Evolutionary conservation across 1,284 basidiomycete genomes (phyloP), one percentile per base, ranked within the genome.

Genomic region (Vanrija sp.): DNA sequence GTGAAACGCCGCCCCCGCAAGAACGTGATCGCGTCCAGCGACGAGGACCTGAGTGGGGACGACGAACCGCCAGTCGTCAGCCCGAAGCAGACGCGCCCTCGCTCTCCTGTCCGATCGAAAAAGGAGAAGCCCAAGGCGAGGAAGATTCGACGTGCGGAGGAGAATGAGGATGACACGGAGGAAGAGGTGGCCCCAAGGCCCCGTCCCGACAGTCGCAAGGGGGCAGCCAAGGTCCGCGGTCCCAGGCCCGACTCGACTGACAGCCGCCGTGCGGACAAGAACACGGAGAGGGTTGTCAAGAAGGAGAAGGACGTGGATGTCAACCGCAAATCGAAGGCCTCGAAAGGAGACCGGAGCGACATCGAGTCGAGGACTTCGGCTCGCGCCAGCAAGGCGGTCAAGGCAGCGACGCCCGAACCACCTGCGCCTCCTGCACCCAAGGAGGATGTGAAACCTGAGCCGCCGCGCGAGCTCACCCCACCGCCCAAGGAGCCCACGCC

Each of bases 21-120:
- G 49, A 52, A 57, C 23, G 48, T 61, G 36, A 61, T 61, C 36
- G 53, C 49, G 6, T 55, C 53, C 3, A 57, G 53, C 46, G 59
- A 61, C 24, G 59, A 57, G 22, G 58, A 51, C 19, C 24, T 37
- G 5, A 47, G 38, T 4, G 46, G 31, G 10, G 44, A 45, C 10
- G 57, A 52, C 19, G 54, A 53, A 6, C 7, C 20, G 19, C 8
- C 31, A 12, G 27, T 22, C 3, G 27, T 22, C 20, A 36, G 45
- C 22, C 18, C 41, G n/a, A 48, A 38, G 44, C 43, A 22, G 7
- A 51, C 27, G 18, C 47, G 46, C 8, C 36, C 44, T 19, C 51
- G 51, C 4, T 31, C 45, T 5, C 36, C 31, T 23, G 36, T 10
- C 25, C 24, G 23, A 35, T 36, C 27, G 12, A 20, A 43, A 43